Evolutionary conservation across 2,329 filamentous ascomycete species (phyloP).

Genomic region (Epichloe hybrida): DNA sequence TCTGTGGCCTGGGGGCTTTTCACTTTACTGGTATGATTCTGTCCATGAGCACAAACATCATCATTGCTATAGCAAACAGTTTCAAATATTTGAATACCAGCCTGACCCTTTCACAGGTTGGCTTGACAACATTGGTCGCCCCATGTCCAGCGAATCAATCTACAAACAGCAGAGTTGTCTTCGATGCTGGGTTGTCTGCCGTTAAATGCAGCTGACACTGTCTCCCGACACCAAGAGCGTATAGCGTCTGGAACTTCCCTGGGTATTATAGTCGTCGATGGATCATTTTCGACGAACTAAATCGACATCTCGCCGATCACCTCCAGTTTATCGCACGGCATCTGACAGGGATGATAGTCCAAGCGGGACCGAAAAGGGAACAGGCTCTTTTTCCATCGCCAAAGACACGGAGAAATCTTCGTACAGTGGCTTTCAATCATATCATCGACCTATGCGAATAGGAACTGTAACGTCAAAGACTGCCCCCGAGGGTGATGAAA

Average conservation of each 20-base stretch:
- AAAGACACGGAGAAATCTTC: neutral
- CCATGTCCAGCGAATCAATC: neutral
- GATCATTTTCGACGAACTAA: neutral
- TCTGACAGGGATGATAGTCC: neutral
- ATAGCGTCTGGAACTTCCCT: neutral
- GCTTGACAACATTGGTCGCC: neutral
- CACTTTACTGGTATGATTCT: neutral
- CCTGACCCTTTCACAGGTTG: neutral
- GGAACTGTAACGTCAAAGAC: conserved; percentile 14
- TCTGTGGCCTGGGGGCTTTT: too few species aligned
- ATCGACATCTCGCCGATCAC: neutral
- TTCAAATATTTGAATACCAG: too few species aligned
- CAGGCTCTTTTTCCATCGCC: neutral
- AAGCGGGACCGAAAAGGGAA: neutral
- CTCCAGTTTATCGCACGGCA: neutral
- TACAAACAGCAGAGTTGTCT: neutral
- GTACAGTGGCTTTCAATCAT: neutral
- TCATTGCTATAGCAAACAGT: neutral
- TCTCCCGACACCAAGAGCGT: neutral
- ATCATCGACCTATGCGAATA: neutral
- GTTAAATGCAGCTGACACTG: neutral
- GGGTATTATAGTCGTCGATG: neutral
- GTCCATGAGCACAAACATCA: neutral
- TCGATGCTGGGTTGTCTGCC: neutral
- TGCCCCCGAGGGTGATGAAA: conserved; percentile 21